phyloP scores from a whole-genome alignment of 2,329 filamentous ascomycete species.

The Penicillium sclerotiorum region DNA sequence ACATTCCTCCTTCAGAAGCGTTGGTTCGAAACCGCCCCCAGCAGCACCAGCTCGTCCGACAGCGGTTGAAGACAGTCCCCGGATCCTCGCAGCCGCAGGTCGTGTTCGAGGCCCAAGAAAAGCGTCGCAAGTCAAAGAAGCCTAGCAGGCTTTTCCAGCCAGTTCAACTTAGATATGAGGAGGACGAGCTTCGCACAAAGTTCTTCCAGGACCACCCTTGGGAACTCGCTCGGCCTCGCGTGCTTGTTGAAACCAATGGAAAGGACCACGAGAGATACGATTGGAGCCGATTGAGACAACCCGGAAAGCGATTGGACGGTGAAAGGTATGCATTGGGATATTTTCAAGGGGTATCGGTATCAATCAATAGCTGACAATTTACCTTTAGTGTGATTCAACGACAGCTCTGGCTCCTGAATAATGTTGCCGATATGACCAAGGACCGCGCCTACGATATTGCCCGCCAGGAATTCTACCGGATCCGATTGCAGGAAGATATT shows the following conservation, averaged over 20 bases:
- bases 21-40: conserved; percentile 61
- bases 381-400: conserved; percentile 80
- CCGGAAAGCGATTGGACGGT: conserved; percentile 74
- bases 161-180: conserved; percentile 74
- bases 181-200: conserved; percentile 75
- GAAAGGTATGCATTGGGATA: conserved; percentile 66
- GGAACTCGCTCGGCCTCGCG: conserved; percentile 86
- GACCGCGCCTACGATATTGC: conserved; percentile 80
- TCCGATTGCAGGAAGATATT: conserved; percentile 81
- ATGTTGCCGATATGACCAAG: conserved; percentile 59
- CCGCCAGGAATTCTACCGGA: conserved; percentile 84
- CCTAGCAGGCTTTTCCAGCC: conserved; percentile 80
- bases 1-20: conserved; percentile 62
- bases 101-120: conserved; percentile 40
- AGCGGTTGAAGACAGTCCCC: conserved; percentile 38
- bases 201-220: conserved; percentile 97
- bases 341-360: not conserved
- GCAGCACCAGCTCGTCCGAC: conserved; percentile 46
- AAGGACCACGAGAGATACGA: conserved; percentile 75
- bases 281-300: conserved; percentile 79
- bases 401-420: conserved; percentile 81
- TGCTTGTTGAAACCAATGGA: conserved; percentile 83
- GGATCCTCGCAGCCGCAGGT: conserved; percentile 34
- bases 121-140: conserved; percentile 57
- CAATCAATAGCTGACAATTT: conserved; percentile 1